Evolutionary conservation across 768 basidiomycete genomes (phyloP).

Genomic region (Agaricus blazei): DNA sequence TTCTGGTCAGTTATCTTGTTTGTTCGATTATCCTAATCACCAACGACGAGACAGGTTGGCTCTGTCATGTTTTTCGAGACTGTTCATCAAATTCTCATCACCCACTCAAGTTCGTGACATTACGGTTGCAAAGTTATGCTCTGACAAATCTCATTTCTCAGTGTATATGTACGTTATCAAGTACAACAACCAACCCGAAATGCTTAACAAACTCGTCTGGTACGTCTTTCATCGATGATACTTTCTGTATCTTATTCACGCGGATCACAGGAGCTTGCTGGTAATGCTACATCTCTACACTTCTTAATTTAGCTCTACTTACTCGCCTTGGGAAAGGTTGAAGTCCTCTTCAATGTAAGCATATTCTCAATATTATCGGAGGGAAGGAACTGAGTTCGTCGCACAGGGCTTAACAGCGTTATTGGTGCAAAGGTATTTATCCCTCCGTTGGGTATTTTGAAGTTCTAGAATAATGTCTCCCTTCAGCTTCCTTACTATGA

Average conservation of each 20-base stretch:
- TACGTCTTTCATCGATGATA: constrained; percentile 18
- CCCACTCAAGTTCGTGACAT: constrained; percentile 36
- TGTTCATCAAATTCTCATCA: constrained; percentile 47
- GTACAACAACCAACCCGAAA: constrained; percentile 26
- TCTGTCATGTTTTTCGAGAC: constrained; percentile 47
- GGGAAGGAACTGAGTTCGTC: background rate
- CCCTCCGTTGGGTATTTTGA: background rate
- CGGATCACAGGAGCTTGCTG: constrained; percentile 28
- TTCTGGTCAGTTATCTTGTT: constrained; percentile 30
- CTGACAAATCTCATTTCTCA: constrained; percentile 14
- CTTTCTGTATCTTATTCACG: background rate
- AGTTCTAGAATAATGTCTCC: background rate
- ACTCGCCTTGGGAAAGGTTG: constrained; percentile 25
- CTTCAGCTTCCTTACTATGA: constrained; percentile 36
- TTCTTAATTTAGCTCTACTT: background rate
- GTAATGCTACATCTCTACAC: constrained; percentile 18
- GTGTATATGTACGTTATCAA: constrained; percentile 45
- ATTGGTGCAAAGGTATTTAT: constrained; percentile 39
- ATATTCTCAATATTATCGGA: background rate
- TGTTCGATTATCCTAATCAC: background rate
- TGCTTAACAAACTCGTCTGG: constrained; percentile 35
- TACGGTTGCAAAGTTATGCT: background rate
- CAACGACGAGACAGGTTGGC: constrained; percentile 32
- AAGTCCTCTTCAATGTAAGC: constrained; percentile 45
- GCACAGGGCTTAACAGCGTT: constrained; percentile 39